Evolutionary conservation across 2,329 filamentous ascomycete genomes (phyloP), one percentile per base, ranked within the genome.

Genomic region (Penicillium sp.): DNA sequence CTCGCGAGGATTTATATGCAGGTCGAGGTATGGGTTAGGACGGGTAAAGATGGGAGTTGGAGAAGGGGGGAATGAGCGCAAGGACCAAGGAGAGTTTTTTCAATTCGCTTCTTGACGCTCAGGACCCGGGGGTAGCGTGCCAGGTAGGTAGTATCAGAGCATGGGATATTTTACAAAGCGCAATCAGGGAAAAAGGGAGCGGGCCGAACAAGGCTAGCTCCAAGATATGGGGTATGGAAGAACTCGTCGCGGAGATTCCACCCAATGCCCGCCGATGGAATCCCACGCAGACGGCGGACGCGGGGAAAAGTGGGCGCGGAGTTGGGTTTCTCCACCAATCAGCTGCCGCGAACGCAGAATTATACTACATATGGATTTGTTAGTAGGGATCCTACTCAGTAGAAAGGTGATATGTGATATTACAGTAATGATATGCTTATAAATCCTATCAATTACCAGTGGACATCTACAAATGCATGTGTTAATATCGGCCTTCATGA

Each of bases 311-410:
- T 37, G 35, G 45, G 47, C 55, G 38, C 58, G 56, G 58, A 34
- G 52, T 45, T 46, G 43, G 38, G 56, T 65, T 67, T 60, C 58
- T 67, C 64, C 64, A 61, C 64, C 64, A 67, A 67, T 67, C 53
- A 64, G 8, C n/a, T n/a, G 3, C 4, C 15, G 2, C 5, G 3
- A 22, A 17, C 3, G 35, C 22, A 15, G 10, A n/a, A 26, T 10
- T 35, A 40, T 17, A 24, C 38, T 17, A 4, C n/a, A 17, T 40
- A n/a, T 40, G 9, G 5, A 19, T 19, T 3, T 40, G 8, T 13
- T 4, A 13, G 5, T 28, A 19, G 10, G 39, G 17, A 26, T 8
- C 29, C 26, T 15, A 19, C 10, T 6, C 5, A 26, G 13, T 26
- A n/a, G 15, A 26, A 35, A 19, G 13, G 8, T 22, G 43, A 19